Base-by-base conservation (phyloP, 176 grass and related monocot species). In the Rhynchospora pubera region DNA sequence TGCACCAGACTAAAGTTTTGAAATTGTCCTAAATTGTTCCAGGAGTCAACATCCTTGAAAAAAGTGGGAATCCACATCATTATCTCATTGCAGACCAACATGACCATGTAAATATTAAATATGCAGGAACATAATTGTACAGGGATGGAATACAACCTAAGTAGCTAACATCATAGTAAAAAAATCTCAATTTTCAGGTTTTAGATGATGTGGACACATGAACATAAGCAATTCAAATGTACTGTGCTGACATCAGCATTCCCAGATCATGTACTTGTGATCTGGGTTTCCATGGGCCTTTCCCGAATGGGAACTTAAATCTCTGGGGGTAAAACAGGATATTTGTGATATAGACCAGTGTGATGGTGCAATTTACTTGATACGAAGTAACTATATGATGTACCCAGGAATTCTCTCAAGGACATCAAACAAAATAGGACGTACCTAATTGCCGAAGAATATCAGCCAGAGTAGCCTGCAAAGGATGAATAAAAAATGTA, bases 391-490 rank as follows among this genome's bases (percentile, higher is more conserved):
- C 19, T 70, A 70, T 70, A 48, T 46, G 8, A 47, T 21, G 3
- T 48, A 50, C 22, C 15, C 4, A 45, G 9, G 22, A 69, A 67
- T 46, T 56, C 10, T 67, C 15, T 51, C 56, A 44, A 32, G 69
- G 11, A 2, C 79, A 11, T 42, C 68, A 7, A 15, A 72, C 53
- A 84, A 75, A 58, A 18, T 56, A 30, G 56, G 63, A 16, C 19
- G 7, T 96, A 99, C 97, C 97, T 99, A 99, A 85, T 87, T 91
- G 89, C 43, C 89, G 78, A 12, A 99, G 86, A 90, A 99, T 99
- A 83, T 99, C 97, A 63, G 93, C 97, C 80, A 99, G 80, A 75
- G 93, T 99, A 65, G 93, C 97, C 97, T 99, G 62, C 79, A 87
- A 74, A 23, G 19, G 22, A 79, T 58, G 57, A 51, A 79, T 47